Percentiles rank a stretch among this genome's conserved stretches.
Evolutionary conservation across 129 eudicot genomes (phyloP).

Genomic region (Flaveria ramosissima): DNA sequence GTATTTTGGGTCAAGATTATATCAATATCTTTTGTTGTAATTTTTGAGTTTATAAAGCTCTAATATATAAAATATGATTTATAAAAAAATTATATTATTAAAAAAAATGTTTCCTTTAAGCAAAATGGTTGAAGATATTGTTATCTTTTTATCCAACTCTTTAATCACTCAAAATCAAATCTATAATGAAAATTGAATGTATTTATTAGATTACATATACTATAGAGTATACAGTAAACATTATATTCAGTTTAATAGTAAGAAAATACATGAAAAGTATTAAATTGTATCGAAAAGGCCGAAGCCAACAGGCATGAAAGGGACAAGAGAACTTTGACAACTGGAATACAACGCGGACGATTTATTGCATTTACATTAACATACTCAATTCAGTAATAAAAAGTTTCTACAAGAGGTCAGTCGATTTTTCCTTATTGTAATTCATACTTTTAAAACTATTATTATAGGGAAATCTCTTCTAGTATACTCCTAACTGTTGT

Average conservation of each 20-base stretch:
- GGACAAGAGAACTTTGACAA: conserved; percentile 11
- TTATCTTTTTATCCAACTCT: background rate
- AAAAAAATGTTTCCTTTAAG: background rate
- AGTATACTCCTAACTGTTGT: too few species aligned
- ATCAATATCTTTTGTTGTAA: background rate
- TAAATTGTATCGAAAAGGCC: background rate
- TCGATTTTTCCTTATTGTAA: background rate
- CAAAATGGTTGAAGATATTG: background rate
- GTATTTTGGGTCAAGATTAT: background rate
- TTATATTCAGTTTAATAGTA: background rate
- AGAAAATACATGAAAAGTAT: background rate
- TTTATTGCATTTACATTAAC: background rate
- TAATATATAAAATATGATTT: background rate
- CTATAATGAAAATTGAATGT: background rate
- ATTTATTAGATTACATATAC: background rate
- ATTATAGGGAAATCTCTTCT: too few species aligned
- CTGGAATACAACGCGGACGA: conserved; percentile 14
- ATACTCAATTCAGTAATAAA: background rate
- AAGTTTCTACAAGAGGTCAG: background rate
- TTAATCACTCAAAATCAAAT: background rate
- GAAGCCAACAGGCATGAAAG: conserved; percentile 11
- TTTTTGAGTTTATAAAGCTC: background rate
- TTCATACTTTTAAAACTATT: background rate
- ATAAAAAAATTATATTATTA: background rate
- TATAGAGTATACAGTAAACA: background rate